Evolutionary conservation across 2,329 filamentous ascomycete species (phyloP), one percentile per base, ranked within the genome.

Genomic region (Xylariaceae sp.): DNA sequence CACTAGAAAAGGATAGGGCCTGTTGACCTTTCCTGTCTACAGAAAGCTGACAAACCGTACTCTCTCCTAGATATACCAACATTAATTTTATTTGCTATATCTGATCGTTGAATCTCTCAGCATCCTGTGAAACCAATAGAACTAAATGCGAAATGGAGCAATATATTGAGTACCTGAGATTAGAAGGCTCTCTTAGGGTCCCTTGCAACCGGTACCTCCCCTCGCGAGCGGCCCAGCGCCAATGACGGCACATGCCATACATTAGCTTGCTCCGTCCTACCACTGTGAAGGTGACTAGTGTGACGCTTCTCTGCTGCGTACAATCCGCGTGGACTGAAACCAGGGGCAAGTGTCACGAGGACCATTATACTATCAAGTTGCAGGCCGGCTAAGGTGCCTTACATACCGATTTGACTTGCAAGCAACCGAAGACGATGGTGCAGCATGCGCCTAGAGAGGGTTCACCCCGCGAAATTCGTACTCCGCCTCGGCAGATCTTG

Each of bases 361-460:
- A 33, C 43, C 21, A 49, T 31, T 47, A 53, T 53, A 49, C 19
- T 44, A 37, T 54, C 26, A 21, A 50, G 44, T 44, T 36, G 36
- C 26, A 36, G 31, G 41, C 54, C 54, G 58, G 58, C 46, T 57
- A 53, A 57, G 58, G 14, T 51, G 40, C 33, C 28, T 44, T 33
- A 24, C 17, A 23, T 39, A 24, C 47, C 21, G 47, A 56, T 52
- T 43, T 56, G 23, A 56, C 41, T 41, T 14, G 46, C 47, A 51
- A 56, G 41, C 21, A 23, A 24, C 24, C 39, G 26, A 41, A 33
- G 51, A 40, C 28, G 56, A 50, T 51, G 36, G 44, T 60, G 31
- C 57, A 34, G 39, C 44, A 43, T 53, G 29, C 37, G 26, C 21
- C 40, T 33, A 43, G 48, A 52, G 43, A 49, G 36, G 45, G 37